phyloP scores from a whole-genome alignment of 2,329 filamentous ascomycete genomes.

The Apiospora saccharicola region DNA sequence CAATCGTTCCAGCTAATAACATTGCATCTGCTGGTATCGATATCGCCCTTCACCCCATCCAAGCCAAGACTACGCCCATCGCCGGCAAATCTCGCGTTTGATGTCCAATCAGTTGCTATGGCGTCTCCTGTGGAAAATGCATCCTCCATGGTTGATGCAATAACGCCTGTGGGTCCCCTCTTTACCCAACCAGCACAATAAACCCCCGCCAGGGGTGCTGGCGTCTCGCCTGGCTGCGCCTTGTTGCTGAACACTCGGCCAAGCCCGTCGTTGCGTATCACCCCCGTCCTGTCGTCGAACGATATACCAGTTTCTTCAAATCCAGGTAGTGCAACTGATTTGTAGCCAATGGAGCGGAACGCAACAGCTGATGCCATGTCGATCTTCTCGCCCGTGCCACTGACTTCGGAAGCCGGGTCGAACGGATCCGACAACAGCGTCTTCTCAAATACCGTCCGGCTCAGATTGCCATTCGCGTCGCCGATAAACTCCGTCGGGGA shows the following conservation, averaged over 20 bases:
- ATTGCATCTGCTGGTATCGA: slow-evolving; percentile 60
- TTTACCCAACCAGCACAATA: slow-evolving; percentile 99
- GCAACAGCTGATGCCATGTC: slow-evolving; percentile 73
- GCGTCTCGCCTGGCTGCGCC: slow-evolving; percentile 42
- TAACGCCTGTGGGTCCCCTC: slow-evolving; percentile 91
- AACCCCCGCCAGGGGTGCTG: slow-evolving; percentile 67
- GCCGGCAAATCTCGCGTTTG: slow-evolving; percentile 50
- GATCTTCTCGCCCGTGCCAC: slow-evolving; percentile 56
- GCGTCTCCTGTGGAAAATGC: slow-evolving; percentile 89
- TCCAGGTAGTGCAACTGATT: slow-evolving; percentile 78
- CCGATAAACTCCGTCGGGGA: slow-evolving; percentile 75
- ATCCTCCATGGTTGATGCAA: slow-evolving; percentile 94
- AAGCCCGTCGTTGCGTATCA: slow-evolving; percentile 82
- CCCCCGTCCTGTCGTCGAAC: slow-evolving; percentile 77
- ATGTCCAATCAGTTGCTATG: slow-evolving; percentile 78
- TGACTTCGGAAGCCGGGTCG: slow-evolving; percentile 58
- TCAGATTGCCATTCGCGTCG: slow-evolving; percentile 57
- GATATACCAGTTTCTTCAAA: slow-evolving; percentile 76
- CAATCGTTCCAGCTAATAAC: slow-evolving; percentile 86
- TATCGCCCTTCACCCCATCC: slow-evolving; percentile 74
- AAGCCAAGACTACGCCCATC: slow-evolving; percentile 63
- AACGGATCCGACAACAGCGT: slow-evolving; percentile 64
- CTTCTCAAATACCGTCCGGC: slow-evolving; percentile 72
- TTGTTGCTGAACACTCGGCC: slow-evolving; percentile 67
- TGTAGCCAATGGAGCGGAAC: slow-evolving; percentile 96